Percentiles rank a stretch among this genome's conserved stretches.
These are phyloP conservation scores for Mangifera indica DNA, from an alignment of 345 rosid species.

Conservation along the genomic window DNA sequence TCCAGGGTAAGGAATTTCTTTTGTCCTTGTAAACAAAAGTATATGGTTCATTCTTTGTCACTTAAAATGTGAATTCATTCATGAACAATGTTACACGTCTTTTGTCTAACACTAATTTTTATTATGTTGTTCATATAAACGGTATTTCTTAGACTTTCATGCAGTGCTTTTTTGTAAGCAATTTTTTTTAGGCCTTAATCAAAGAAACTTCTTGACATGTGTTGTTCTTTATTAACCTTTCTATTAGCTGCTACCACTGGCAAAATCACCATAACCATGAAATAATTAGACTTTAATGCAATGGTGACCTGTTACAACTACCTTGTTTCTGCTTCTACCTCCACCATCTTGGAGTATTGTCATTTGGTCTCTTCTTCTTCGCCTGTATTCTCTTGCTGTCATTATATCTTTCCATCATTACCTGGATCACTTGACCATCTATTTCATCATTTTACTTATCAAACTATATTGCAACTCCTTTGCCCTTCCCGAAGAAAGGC, in stretches of 20 bases:
- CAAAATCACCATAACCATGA: background rate
- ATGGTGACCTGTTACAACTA: background rate
- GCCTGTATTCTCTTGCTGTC: background rate
- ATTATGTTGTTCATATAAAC: background rate
- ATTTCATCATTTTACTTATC: background rate
- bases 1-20: constrained; percentile 63
- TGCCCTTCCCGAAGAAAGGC: no score
- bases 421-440: background rate
- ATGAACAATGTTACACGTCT: background rate
- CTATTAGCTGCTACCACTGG: background rate
- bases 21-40: background rate
- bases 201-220: background rate
- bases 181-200: no score
- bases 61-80: background rate
- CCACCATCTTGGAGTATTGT: background rate
- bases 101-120: no score
- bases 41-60: background rate
- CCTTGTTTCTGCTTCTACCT: background rate
- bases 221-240: background rate
- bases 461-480: background rate
- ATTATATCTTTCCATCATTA: background rate
- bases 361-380: no score
- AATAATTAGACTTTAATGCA: background rate
- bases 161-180: background rate
- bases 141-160: no score